phyloP scores from a whole-genome alignment of 352 stramenopile genomes.

The Pythium brassicae region DNA sequence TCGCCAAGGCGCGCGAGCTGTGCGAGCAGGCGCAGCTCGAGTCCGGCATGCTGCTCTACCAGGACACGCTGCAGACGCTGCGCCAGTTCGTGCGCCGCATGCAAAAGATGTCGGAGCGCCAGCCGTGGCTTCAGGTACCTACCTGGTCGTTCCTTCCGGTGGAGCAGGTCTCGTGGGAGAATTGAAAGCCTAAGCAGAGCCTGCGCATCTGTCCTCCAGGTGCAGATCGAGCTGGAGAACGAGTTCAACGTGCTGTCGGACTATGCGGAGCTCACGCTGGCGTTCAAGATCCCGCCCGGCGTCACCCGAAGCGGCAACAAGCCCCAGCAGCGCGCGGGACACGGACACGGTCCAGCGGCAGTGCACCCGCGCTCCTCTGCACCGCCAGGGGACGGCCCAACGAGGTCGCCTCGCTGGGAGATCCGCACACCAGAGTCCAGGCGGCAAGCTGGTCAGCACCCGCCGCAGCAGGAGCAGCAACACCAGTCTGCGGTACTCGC shows the following conservation, averaged over 20 bases:
- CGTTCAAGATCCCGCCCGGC: conserved; percentile 50
- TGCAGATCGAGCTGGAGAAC: conserved; percentile 82
- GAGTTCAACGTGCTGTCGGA: conserved; percentile 73
- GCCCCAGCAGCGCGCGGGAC: conserved; percentile 22
- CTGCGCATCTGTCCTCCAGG: conserved; percentile 17
- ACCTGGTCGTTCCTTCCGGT: background rate
- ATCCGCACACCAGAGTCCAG: conserved; percentile 37
- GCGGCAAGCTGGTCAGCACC: conserved; percentile 5
- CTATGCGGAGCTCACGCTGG: conserved; percentile 70
- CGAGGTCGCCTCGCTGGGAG: conserved; percentile 42
- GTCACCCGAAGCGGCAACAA: conserved; percentile 9
- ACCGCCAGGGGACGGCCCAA: conserved; percentile 17
- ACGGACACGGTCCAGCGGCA: conserved; percentile 8
- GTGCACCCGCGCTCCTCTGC: conserved; percentile 9
- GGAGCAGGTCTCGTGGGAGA: background rate
- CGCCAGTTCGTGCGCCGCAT: conserved; percentile 63
- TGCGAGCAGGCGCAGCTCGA: conserved; percentile 67
- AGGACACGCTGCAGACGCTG: conserved; percentile 50
- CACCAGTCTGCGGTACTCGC: conserved; percentile 4
- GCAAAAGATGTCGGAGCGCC: conserved; percentile 69
- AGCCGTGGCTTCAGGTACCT: conserved; percentile 70
- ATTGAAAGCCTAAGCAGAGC: background rate
- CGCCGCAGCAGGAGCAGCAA: conserved; percentile 5
- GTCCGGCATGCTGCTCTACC: conserved; percentile 50
- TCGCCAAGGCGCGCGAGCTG: conserved; percentile 54